These are phyloP conservation scores for Bipolaris oryzae DNA, from an alignment of 2,329 filamentous ascomycete genomes.

Conservation along the genomic window DNA sequence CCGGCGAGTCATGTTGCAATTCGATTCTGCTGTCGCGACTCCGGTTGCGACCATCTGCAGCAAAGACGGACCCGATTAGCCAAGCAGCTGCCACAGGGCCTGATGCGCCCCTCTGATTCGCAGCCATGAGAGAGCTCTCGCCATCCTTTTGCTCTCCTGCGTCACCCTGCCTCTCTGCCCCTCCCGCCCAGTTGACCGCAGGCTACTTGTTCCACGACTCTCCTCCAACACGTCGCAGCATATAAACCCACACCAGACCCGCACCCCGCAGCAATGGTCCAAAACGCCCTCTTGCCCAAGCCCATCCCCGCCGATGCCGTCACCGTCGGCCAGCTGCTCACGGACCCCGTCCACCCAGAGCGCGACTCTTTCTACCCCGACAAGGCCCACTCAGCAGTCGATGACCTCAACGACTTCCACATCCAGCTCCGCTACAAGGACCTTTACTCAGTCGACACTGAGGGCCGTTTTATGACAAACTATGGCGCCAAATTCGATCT, in stretches of 20 bases:
- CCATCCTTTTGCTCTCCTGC: conserved; percentile 12
- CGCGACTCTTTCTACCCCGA: conserved; percentile 46
- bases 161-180: conserved; percentile 1
- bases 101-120: conserved; percentile 27
- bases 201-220: not conserved
- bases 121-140: conserved; percentile 17
- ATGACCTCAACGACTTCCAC: conserved; percentile 49
- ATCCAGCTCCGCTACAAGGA: conserved; percentile 49
- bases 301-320: conserved; percentile 44
- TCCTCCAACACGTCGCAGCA: not conserved
- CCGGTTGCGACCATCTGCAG: conserved; percentile 26
- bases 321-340: conserved; percentile 45
- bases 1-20: conserved; percentile 10
- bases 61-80: conserved; percentile 25
- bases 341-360: conserved; percentile 47
- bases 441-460: conserved; percentile 45
- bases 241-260: not conserved
- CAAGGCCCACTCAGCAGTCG: conserved; percentile 40
- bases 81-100: conserved; percentile 25
- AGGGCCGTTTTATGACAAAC: conserved; percentile 47
- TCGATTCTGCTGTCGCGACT: conserved; percentile 30
- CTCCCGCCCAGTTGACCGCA: conserved; percentile 5
- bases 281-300: conserved; percentile 46
- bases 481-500: conserved; percentile 49
- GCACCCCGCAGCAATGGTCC: conserved; percentile 33